phyloP scores from a whole-genome alignment of 139 green algal genomes.

The Tetradesmus obliquus region DNA sequence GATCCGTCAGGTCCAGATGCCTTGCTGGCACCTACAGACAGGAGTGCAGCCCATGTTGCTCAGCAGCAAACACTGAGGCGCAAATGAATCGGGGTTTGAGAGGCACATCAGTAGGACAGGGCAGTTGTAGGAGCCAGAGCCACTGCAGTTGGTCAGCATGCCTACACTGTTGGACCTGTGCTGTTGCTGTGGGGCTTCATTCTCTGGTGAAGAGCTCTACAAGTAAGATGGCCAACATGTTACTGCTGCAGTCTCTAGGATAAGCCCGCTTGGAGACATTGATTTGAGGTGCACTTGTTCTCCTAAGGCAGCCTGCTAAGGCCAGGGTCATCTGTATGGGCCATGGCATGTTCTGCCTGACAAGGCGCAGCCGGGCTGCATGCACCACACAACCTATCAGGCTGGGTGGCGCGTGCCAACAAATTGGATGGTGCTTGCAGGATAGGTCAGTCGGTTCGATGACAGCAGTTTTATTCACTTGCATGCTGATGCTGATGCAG shows the following conservation, averaged over 20 bases:
- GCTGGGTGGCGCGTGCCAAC: no score
- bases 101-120: no score
- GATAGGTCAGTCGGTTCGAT: no score
- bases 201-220: slow-evolving; percentile 32
- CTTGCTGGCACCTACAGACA: background rate
- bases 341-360: no score
- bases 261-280: no score
- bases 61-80: background rate
- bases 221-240: slow-evolving; percentile 3
- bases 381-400: no score
- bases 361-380: no score
- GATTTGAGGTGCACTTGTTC: no score
- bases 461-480: background rate
- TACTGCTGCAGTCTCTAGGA: background rate
- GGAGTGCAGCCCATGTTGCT: background rate
- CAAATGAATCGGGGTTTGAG: no score
- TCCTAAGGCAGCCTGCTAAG: no score
- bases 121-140: background rate
- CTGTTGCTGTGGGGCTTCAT: slow-evolving; percentile 13
- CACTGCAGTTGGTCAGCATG: background rate
- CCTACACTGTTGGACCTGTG: background rate
- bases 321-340: no score
- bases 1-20: background rate
- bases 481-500: background rate
- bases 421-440: no score